Evolutionary conservation across 164 flowering plant species (phyloP), one percentile per base, ranked within the genome.

Genomic region (Warburgia ugandensis): DNA sequence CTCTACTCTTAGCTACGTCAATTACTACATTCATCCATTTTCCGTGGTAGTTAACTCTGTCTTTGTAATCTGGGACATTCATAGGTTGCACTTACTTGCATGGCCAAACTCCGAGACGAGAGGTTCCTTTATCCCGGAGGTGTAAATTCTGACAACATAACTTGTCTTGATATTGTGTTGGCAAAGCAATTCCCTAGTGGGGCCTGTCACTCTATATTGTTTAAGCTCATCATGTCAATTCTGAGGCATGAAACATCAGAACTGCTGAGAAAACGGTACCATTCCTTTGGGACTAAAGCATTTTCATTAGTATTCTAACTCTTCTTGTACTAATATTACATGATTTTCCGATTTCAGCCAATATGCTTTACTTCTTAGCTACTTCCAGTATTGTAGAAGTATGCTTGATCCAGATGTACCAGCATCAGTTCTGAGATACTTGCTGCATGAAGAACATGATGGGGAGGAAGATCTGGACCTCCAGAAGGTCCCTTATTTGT

Each of bases 41-140:
- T 41, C 9, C 41, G 58, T 29, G 21, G 7, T 59, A 5, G 23
- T 26, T 55, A 26, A 43, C 50, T 17, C 4, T 49, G 5, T 36
- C 8, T 45, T 40, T n/a, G n/a, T n/a, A 13, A 22, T 50, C 31
- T 30, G 29, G 17, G 28, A 38, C 54, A 14, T 57, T 38, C 59
- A 37, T 48, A 92, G 98, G 99, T 92, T 63, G 89, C 86, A 25
- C 73, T 86, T 42, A 92, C 99, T 48, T 86, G 95, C 81, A 82
- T 89, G 92, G 97, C 99, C 14, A 94, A 89, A 64, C 66, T 94
- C 39, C 83, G 96, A 39, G 99, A 89, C 72, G 97, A 86, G 60
- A 77, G 92, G 63, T 94, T 76, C 54, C 32, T 67, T 22, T 73
- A 61, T 56, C 84, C 86, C 27, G 73, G 81, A 47, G 75, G 76